These are phyloP conservation scores for Suillus americanus DNA, from an alignment of 768 basidiomycete genomes.

Conservation along the genomic window DNA sequence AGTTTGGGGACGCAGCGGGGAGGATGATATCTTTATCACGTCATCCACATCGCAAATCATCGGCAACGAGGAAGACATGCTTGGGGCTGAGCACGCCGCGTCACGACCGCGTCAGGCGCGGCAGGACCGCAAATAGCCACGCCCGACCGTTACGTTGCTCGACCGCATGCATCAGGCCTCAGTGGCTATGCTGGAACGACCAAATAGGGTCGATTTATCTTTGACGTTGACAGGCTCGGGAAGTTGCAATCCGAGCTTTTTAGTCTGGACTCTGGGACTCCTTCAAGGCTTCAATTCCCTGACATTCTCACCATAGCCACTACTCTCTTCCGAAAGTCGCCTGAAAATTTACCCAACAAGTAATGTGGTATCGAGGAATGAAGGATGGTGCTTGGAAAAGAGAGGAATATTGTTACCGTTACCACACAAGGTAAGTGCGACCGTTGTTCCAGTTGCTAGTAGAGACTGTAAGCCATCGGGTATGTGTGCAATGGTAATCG, in stretches of 20 bases:
- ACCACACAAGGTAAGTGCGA: neutral
- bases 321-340: neutral
- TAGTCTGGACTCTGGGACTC: neutral
- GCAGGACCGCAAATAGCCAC: too few relatives aligned
- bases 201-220: too few relatives aligned
- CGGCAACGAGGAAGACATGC: constrained; percentile 22
- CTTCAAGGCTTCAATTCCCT: neutral
- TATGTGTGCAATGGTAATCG: neutral
- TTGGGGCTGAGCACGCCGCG: constrained; percentile 11
- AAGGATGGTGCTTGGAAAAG: neutral
- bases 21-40: constrained; percentile 34
- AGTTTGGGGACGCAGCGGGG: constrained; percentile 12
- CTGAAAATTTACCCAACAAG: neutral
- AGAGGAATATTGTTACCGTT: neutral
- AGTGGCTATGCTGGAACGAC: neutral
- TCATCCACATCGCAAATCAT: constrained; percentile 19
- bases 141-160: too few relatives aligned
- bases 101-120: too few relatives aligned
- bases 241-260: neutral
- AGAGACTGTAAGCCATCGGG: neutral
- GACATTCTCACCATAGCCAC: neutral
- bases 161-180: too few relatives aligned
- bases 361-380: neutral
- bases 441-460: neutral
- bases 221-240: neutral